phyloP scores from a whole-genome alignment of 2,329 filamentous ascomycete species.

The Rosellinia necatrix region DNA sequence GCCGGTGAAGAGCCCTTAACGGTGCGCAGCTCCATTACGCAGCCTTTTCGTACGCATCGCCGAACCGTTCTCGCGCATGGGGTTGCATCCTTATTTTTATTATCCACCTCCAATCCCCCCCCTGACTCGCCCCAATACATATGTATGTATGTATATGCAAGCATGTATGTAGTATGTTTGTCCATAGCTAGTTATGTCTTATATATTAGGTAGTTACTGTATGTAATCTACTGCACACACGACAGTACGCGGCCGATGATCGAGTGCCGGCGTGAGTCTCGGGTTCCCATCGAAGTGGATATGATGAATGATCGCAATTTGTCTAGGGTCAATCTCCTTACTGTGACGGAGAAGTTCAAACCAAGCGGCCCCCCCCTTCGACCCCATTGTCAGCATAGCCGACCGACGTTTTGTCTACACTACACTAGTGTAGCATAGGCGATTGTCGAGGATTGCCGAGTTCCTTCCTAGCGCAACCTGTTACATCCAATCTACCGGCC shows the following conservation, averaged over 20 bases:
- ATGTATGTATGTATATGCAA: too few relatives aligned
- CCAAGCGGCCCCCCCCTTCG: not conserved
- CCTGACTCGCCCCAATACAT: too few relatives aligned
- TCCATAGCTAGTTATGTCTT: too few relatives aligned
- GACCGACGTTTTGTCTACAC: not conserved
- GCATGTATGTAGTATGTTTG: too few relatives aligned
- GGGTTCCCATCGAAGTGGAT: slow-evolving; percentile 17
- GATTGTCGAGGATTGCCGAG: slow-evolving; percentile 1
- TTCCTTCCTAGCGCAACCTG: slow-evolving; percentile 2
- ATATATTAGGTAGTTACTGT: too few relatives aligned
- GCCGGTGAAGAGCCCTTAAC: not conserved
- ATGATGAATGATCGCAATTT: slow-evolving; percentile 21
- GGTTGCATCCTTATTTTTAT: too few relatives aligned
- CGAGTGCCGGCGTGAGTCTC: too few relatives aligned
- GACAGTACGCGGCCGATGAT: too few relatives aligned
- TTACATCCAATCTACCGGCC: not conserved
- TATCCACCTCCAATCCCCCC: too few relatives aligned
- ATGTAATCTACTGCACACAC: too few relatives aligned
- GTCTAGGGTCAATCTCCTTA: slow-evolving; percentile 6
- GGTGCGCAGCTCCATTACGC: slow-evolving; percentile 18
- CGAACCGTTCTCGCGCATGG: too few relatives aligned
- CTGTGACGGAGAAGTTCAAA: slow-evolving; percentile 15
- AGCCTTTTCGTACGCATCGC: not conserved
- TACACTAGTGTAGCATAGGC: not conserved
- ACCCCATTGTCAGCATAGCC: not conserved